phyloP scores from a whole-genome alignment of 441 rosid genomes.

The Bruguiera hainesii region DNA sequence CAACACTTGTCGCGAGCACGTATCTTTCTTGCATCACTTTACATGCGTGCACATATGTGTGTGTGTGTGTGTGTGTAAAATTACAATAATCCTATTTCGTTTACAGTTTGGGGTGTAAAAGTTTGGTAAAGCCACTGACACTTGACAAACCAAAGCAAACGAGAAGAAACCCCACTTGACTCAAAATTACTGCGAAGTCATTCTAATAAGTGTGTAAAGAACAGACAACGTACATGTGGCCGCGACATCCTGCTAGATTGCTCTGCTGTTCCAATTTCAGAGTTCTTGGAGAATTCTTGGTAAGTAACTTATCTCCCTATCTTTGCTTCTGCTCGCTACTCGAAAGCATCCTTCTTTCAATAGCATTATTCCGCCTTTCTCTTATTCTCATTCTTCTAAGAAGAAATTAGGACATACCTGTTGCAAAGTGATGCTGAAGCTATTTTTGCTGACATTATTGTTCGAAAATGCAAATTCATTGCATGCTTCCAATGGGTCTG shows the following conservation, averaged over 20 bases:
- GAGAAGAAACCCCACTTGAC: conserved; percentile 19
- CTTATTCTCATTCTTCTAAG: no score
- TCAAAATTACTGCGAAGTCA: conserved; percentile 28
- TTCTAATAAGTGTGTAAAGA: conserved; percentile 2
- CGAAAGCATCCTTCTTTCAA: no score
- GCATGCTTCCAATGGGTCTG: conserved; percentile 12
- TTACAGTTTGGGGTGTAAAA: background rate
- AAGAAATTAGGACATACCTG: no score
- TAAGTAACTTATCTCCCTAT: no score
- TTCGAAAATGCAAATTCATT: conserved; percentile 20
- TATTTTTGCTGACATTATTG: conserved; percentile 26
- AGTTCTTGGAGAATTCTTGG: no score
- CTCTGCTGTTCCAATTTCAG: background rate
- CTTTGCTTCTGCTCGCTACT: no score
- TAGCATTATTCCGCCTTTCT: no score
- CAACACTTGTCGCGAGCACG: no score
- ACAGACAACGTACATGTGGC: conserved; percentile 22
- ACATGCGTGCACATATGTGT: background rate
- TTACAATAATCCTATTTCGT: background rate
- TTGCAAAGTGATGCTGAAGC: conserved; percentile 19
- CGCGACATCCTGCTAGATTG: conserved; percentile 25
- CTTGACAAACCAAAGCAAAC: conserved; percentile 23
- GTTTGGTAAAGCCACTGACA: conserved; percentile 18
- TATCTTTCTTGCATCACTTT: background rate
- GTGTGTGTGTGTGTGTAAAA: no score